Percentiles rank a stretch among this genome's conserved stretches.
Evolutionary conservation across 2,329 filamentous ascomycete genomes (phyloP).

Genomic region (Cucurbitaria berberidis): DNA sequence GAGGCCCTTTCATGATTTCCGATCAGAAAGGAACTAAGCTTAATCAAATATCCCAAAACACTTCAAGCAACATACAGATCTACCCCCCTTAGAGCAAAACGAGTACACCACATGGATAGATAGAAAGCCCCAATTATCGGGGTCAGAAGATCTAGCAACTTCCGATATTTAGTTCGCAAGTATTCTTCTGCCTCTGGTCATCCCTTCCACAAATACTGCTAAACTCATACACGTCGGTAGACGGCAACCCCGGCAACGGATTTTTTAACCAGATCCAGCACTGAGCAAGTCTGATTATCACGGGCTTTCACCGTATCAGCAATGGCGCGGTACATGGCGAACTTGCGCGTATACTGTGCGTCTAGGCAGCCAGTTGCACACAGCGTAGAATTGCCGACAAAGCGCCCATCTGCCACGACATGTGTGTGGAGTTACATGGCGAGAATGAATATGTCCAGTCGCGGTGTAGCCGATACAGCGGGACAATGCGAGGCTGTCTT

Average conservation of each 20-base stretch:
- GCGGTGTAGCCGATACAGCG: conserved; percentile 6
- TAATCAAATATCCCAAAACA: too few species aligned
- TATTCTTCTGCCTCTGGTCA: neutral
- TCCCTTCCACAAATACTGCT: neutral
- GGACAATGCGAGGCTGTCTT: conserved; percentile 10
- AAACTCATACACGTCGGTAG: neutral
- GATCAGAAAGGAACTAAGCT: too few species aligned
- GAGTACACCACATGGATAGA: too few species aligned
- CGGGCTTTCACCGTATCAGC: neutral
- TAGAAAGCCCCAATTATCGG: too few species aligned
- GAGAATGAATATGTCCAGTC: conserved; percentile 8
- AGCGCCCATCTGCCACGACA: conserved; percentile 4
- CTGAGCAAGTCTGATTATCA: neutral
- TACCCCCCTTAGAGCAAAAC: too few species aligned
- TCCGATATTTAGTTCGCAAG: neutral
- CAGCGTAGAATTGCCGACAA: conserved; percentile 17
- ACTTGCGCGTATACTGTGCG: conserved; percentile 9
- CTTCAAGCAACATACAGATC: too few species aligned
- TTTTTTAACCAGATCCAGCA: neutral
- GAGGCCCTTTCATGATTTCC: too few species aligned
- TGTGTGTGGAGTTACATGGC: neutral
- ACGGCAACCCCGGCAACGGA: neutral
- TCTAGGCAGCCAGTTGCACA: conserved; percentile 4
- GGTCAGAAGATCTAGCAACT: too few species aligned
- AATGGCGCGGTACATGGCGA: conserved; percentile 4